Evolutionary conservation across 306 rosid genomes (phyloP).

Genomic region (Parietaria judaica): DNA sequence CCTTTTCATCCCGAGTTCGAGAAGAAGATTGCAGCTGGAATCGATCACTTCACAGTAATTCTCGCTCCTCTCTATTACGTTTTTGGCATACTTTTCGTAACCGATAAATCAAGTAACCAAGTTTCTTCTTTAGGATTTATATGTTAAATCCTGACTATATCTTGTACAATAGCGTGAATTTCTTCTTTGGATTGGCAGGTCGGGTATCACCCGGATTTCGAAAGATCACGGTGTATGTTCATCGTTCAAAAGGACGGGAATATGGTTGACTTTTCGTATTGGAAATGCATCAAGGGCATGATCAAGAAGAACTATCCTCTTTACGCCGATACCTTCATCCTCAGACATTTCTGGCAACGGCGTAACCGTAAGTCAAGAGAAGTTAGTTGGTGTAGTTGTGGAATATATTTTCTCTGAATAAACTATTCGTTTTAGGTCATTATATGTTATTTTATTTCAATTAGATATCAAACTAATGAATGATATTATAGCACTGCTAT

Average conservation of each 20-base stretch:
- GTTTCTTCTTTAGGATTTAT: neutral
- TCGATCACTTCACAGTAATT: conserved; percentile 68
- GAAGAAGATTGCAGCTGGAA: conserved; percentile 82
- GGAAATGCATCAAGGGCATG: conserved; percentile 98
- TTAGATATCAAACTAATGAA: too few relatives aligned
- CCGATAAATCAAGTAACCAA: neutral
- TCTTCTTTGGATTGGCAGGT: conserved; percentile 41
- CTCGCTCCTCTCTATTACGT: too few relatives aligned
- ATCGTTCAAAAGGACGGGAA: conserved; percentile 79
- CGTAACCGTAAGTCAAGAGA: conserved; percentile 43
- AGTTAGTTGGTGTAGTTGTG: too few relatives aligned
- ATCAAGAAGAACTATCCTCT: conserved; percentile 87
- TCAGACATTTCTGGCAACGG: conserved; percentile 72
- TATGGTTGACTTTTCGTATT: conserved; percentile 82
- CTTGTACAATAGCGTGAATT: conserved; percentile 4
- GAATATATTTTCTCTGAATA: too few relatives aligned
- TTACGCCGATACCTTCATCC: conserved; percentile 87
- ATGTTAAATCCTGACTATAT: too few relatives aligned
- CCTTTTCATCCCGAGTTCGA: conserved; percentile 74
- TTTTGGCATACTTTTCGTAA: too few relatives aligned
- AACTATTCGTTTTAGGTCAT: too few relatives aligned
- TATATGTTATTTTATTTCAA: too few relatives aligned
- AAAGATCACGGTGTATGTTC: conserved; percentile 85
- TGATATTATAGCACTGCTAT: too few relatives aligned
- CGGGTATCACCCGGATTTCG: conserved; percentile 85